Percentiles rank a stretch among this genome's conserved stretches.
Conservation (phyloP, 2,329 filamentous ascomycete species). For the Colletotrichum musae region DNA sequence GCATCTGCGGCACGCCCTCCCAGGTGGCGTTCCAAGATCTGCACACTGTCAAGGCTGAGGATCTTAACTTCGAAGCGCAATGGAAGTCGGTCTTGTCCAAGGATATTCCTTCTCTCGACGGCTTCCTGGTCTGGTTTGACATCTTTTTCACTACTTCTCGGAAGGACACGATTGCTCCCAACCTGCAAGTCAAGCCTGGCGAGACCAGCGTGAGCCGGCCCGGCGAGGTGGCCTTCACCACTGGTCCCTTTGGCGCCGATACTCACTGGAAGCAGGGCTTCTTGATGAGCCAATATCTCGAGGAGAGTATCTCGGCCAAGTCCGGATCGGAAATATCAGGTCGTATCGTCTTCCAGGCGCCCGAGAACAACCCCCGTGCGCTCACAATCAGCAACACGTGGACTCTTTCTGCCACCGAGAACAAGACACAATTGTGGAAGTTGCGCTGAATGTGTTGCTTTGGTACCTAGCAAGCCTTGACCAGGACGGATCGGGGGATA, state of each 20-base stretch:
- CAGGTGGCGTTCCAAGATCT: constrained; percentile 84
- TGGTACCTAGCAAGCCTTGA: not conserved
- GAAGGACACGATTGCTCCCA: constrained; percentile 62
- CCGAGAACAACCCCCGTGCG: constrained; percentile 77
- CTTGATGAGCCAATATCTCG: constrained; percentile 75
- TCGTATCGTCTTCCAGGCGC: constrained; percentile 78
- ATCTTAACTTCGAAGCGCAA: constrained; percentile 81
- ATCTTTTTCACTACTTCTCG: constrained; percentile 85
- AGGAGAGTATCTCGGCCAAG: constrained; percentile 61
- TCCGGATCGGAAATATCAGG: constrained; percentile 74
- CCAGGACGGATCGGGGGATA: not conserved
- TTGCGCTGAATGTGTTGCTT: constrained; percentile 54
- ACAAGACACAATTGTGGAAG: constrained; percentile 65
- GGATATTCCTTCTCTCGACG: constrained; percentile 81
- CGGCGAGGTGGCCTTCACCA: constrained; percentile 87
- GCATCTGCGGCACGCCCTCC: constrained; percentile 71
- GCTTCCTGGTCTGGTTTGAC: constrained; percentile 94
- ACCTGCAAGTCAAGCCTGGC: constrained; percentile 69
- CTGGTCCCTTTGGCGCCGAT: constrained; percentile 80
- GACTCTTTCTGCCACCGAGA: constrained; percentile 61
- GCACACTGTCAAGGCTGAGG: constrained; percentile 78
- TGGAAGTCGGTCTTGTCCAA: constrained; percentile 75
- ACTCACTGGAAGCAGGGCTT: constrained; percentile 95
- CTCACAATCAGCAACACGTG: constrained; percentile 77
- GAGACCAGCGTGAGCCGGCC: constrained; percentile 71